Percentiles rank a stretch among this genome's conserved stretches.
These are phyloP conservation scores for Wallacemonas sp. DNA, from an alignment of 208 protist genomes.

Conservation along the genomic window DNA sequence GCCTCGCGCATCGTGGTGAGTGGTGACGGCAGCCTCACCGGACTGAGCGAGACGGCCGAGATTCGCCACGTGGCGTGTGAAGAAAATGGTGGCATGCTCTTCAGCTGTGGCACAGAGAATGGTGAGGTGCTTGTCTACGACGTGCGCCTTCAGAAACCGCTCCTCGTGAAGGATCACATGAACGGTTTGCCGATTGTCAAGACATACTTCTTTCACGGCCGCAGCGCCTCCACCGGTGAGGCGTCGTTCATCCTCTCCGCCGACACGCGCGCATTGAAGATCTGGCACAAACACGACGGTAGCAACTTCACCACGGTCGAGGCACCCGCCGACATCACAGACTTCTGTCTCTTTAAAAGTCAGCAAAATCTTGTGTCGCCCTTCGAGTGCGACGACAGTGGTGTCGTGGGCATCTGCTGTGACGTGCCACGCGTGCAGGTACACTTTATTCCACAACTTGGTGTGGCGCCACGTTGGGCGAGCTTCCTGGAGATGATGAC, in stretches of 20 bases:
- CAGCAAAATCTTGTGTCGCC: slow-evolving; percentile 81
- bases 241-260: slow-evolving; percentile 73
- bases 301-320: slow-evolving; percentile 89
- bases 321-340: slow-evolving; percentile 74
- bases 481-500: slow-evolving; percentile 97
- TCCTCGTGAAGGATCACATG: slow-evolving; percentile 96
- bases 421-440: slow-evolving; percentile 92
- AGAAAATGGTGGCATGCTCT: slow-evolving; percentile 54
- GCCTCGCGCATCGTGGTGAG: slow-evolving; percentile 54
- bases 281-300: slow-evolving; percentile 92
- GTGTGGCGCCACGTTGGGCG: slow-evolving; percentile 96
- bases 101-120: slow-evolving; percentile 73
- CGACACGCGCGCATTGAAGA: slow-evolving; percentile 91
- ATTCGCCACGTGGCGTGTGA: slow-evolving; percentile 58
- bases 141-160: slow-evolving; percentile 75
- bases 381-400: slow-evolving; percentile 82
- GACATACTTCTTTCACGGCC: slow-evolving; percentile 90
- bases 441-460: slow-evolving; percentile 96
- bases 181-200: slow-evolving; percentile 94
- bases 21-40: slow-evolving; percentile 31
- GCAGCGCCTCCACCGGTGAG: slow-evolving; percentile 74
- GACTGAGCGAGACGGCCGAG: slow-evolving; percentile 32
- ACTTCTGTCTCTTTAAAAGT: slow-evolving; percentile 83
- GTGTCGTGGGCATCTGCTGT: slow-evolving; percentile 89
- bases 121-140: slow-evolving; percentile 89